These are phyloP conservation scores for Hypomontagnella monticulosa DNA, from an alignment of 495 filamentous ascomycete genomes.

Conservation along the genomic window DNA sequence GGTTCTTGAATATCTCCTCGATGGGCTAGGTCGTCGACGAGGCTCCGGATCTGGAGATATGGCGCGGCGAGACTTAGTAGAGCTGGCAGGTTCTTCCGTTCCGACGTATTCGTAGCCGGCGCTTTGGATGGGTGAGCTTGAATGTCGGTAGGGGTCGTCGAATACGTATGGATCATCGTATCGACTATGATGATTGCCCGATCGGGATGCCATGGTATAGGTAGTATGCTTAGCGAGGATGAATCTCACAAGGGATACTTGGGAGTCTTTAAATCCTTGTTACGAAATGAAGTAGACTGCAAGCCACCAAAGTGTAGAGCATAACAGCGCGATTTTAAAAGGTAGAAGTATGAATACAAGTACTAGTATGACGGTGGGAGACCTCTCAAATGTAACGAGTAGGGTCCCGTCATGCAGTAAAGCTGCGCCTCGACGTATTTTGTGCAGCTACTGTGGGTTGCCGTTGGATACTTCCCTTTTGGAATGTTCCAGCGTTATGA, in stretches of 20 bases:
- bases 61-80: constrained; percentile 18
- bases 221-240: background rate
- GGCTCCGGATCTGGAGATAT: constrained; percentile 19
- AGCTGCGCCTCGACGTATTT: constrained; percentile 46
- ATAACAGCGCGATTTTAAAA: constrained; percentile 33
- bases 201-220: constrained; percentile 42
- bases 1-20: constrained; percentile 34
- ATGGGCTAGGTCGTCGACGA: constrained; percentile 21
- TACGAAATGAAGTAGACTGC: constrained; percentile 12
- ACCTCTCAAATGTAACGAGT: constrained; percentile 19
- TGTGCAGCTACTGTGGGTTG: constrained; percentile 23
- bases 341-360: constrained; percentile 6
- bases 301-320: constrained; percentile 9
- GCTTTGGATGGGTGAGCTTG: constrained; percentile 35
- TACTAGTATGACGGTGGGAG: constrained; percentile 22
- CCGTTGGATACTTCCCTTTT: constrained; percentile 8
- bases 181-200: constrained; percentile 34
- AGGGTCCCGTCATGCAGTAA: constrained; percentile 28
- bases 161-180: constrained; percentile 45
- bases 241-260: constrained; percentile 9
- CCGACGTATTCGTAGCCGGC: constrained; percentile 44
- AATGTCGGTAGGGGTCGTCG: constrained; percentile 44
- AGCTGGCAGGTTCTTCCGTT: constrained; percentile 34
- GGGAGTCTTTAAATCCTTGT: constrained; percentile 14
- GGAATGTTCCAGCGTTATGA: constrained; percentile 24